These are phyloP conservation scores for Stephania yunnanensis DNA, from an alignment of 164 flowering plant genomes.

Conservation along the genomic window DNA sequence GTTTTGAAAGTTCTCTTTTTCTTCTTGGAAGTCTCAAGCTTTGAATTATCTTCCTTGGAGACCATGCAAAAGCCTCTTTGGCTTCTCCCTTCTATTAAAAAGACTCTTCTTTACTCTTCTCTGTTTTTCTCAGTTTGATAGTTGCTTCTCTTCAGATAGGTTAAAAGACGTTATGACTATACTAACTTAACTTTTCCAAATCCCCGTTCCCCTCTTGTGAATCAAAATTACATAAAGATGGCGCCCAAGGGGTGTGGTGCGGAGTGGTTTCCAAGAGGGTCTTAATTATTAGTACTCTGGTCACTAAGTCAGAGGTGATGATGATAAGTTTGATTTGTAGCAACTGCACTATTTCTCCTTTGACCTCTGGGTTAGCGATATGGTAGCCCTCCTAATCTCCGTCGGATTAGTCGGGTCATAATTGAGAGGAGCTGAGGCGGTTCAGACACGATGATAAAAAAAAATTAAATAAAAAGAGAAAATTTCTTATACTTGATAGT, in stretches of 20 bases:
- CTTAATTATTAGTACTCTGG: no score
- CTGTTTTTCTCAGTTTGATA: background rate
- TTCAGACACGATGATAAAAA: no score
- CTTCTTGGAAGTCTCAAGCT: slow-evolving; percentile 37
- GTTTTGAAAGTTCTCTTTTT: slow-evolving; percentile 19
- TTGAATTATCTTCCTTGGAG: slow-evolving; percentile 50
- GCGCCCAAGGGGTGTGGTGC: no score
- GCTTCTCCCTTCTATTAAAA: slow-evolving; percentile 26
- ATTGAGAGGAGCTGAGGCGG: no score
- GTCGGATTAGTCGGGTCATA: no score
- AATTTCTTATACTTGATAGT: slow-evolving; percentile 11
- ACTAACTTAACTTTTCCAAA: background rate
- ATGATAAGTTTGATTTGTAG: no score
- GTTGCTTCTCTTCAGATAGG: background rate
- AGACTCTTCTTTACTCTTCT: slow-evolving; percentile 20
- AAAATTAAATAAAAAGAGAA: background rate
- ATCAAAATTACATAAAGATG: background rate
- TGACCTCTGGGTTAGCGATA: no score
- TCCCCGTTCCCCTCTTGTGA: background rate
- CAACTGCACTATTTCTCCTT: no score
- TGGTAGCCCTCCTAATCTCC: no score
- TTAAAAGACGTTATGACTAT: background rate
- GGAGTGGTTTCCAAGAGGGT: no score
- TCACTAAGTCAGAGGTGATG: no score
- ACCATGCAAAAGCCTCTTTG: slow-evolving; percentile 43